Base-by-base conservation (phyloP, 2,329 filamentous ascomycete species). In the Colletotrichum sp. region DNA sequence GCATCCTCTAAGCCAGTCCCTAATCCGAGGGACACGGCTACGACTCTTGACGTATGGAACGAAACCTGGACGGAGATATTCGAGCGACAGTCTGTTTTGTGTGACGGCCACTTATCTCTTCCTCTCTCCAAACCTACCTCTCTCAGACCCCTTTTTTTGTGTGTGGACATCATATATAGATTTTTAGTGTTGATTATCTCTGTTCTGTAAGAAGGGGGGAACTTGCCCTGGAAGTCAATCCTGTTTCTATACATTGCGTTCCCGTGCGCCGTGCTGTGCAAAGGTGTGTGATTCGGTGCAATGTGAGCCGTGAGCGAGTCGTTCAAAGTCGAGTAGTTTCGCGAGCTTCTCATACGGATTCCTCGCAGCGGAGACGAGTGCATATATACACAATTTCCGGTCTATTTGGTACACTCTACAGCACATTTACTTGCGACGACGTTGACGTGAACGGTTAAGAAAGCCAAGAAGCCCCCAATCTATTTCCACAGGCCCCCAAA, bases 111-210 rank as follows among this genome's bases (percentile, higher is more conserved):
- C 54, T 27, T 47, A n/a, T 62, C 16, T 62, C 57, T 69, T 36
- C n/a, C 29, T 27, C 31, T 61, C 54, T 66, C 27, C 43, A 34
- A 27, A 33, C 16, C 8, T 55, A 33, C 36, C 61, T 70, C 33
- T 59, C 65, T 36, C 27, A 27, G 9, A 8, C 24, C 31, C 55
- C 24, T n/a, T 70, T 62, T 62, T 61, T 65, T 62, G 51, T 58
- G 70, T 70, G n/a, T 71, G 71, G 68, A 73, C 47, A 71, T 38
- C 54, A 70, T 63, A 63, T 72, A 72, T 70, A 70, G 67, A 73
- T 66, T 73, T 70, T 73, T 73, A 70, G 70, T 70, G 36, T 66
- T 63, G 70, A 70, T 65, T 61, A 66, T 73, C 70, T 70, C 67
- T 70, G 67, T 70, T 73, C 59, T 69, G 61, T 73, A 27, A 43